These are phyloP conservation scores for Sporisorium sorghi DNA, from an alignment of 1,284 basidiomycete species.

Conservation along the genomic window DNA sequence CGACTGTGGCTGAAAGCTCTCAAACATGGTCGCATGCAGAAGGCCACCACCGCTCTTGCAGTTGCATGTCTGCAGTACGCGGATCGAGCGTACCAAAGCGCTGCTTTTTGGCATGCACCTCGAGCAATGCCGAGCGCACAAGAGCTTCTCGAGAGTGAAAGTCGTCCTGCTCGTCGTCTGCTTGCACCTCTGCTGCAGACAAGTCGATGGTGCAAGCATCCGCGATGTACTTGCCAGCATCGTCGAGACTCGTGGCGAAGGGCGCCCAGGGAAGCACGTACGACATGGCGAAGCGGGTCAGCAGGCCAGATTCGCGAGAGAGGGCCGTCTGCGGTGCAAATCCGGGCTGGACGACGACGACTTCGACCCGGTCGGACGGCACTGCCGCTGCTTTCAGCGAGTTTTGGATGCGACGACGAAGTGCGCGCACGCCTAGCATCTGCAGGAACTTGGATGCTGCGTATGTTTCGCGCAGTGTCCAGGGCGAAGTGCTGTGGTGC, in stretches of 20 bases:
- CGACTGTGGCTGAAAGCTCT: background rate
- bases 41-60: constrained; percentile 52
- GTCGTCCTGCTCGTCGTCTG: constrained; percentile 16
- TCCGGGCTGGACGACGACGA: constrained; percentile 48
- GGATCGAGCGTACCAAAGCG: constrained; percentile 30
- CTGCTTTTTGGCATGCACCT: constrained; percentile 32
- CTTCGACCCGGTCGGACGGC: constrained; percentile 15
- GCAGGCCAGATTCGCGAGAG: constrained; percentile 22
- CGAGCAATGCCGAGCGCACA: constrained; percentile 30
- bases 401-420: constrained; percentile 31
- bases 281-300: constrained; percentile 40
- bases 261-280: constrained; percentile 44
- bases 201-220: constrained; percentile 31
- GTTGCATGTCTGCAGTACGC: constrained; percentile 30
- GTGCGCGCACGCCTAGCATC: constrained; percentile 48
- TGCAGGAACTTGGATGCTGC: constrained; percentile 52
- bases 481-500: constrained; percentile 12
- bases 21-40: constrained; percentile 23
- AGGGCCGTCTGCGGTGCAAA: constrained; percentile 48
- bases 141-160: constrained; percentile 13
- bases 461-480: constrained; percentile 44
- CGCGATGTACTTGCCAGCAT: constrained; percentile 49
- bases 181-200: background rate
- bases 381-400: background rate
- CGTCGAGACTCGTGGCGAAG: constrained; percentile 31